Conservation (phyloP, 2,329 filamentous ascomycete genomes). For the Aureobasidium sp. region DNA sequence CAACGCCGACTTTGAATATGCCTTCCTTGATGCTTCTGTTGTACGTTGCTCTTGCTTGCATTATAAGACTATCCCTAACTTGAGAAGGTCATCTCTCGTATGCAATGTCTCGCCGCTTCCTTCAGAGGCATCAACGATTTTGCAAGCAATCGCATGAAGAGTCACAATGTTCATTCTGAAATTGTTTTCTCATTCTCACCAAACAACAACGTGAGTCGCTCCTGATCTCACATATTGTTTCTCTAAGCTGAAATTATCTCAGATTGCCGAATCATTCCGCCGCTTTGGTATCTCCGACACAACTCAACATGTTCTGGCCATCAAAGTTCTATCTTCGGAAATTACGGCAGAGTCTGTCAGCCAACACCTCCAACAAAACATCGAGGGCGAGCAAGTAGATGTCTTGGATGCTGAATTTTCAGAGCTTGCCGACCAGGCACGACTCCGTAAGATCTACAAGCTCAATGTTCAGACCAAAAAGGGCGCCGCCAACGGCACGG, state of each 20-base stretch:
- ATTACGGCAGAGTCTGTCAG: constrained; percentile 41
- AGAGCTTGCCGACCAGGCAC: constrained; percentile 53
- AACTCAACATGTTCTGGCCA: constrained; percentile 64
- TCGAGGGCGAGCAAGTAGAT: constrained; percentile 53
- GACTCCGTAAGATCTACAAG: constrained; percentile 81
- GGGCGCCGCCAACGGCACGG: constrained; percentile 29
- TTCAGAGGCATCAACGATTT: constrained; percentile 68
- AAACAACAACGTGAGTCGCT: constrained; percentile 62
- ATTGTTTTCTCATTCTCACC: constrained; percentile 72
- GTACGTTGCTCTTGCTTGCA: constrained; percentile 36
- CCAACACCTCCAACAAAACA: constrained; percentile 51
- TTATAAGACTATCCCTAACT: background rate
- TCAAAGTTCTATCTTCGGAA: constrained; percentile 59
- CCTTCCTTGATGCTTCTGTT: constrained; percentile 78
- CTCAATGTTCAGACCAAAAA: constrained; percentile 48
- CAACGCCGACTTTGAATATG: constrained; percentile 84
- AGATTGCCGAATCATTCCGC: constrained; percentile 90
- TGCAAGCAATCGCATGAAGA: constrained; percentile 56
- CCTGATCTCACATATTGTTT: background rate
- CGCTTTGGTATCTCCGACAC: constrained; percentile 70
- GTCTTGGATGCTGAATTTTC: constrained; percentile 58
- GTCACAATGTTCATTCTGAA: constrained; percentile 82
- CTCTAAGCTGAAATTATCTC: constrained; percentile 13
- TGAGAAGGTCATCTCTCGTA: constrained; percentile 57
- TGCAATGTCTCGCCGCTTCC: constrained; percentile 65